Evolutionary conservation across 139 green algal species (phyloP), one percentile per base, ranked within the genome.

Genomic region (Desmodesmus armatus): DNA sequence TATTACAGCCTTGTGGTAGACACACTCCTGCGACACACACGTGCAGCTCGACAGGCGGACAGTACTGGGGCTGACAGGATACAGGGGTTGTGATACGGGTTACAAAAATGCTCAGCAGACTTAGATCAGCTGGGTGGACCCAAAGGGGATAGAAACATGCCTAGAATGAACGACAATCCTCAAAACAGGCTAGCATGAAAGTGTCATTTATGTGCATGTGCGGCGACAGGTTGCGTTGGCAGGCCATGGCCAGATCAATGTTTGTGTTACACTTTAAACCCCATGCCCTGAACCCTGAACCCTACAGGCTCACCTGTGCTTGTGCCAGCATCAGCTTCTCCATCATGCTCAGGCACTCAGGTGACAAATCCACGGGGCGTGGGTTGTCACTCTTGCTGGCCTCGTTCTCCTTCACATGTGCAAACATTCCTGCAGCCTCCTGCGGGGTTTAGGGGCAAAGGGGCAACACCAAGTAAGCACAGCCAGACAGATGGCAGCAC

Each of bases 261-360:
- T n/a, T n/a, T n/a, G n/a, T n/a, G n/a, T n/a, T n/a, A n/a, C n/a
- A n/a, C n/a, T n/a, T n/a, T n/a, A n/a, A n/a, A n/a, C 47, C 47
- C 13, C 47, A 58, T 58, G 47, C 47, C 13, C 47, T 15, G 0
- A 58, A 58, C n/a, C n/a, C 51, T 62, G 15, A 62, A 13, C 13
- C 13, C 51, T 27, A 17, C 51, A 69, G 11, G 4, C 78, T 49
- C 73, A 93, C 91, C 85, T 91, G 90, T 37, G 88, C 95, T 88
- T 99, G 97, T 40, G 95, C 95, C 78, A 99, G 93, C 94, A 98
- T 98, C 15, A 99, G 92, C 78, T 93, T 92, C 90, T 99, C 96
- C 82, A 99, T 92, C 93, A 99, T 95, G 51, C 75, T 86, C 13
- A 88, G 82, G 75, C 88, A 93, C 83, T 98, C 95, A 2, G 93